Base-by-base conservation (phyloP, 768 basidiomycete genomes). In the Boletus vermiculosoides region DNA sequence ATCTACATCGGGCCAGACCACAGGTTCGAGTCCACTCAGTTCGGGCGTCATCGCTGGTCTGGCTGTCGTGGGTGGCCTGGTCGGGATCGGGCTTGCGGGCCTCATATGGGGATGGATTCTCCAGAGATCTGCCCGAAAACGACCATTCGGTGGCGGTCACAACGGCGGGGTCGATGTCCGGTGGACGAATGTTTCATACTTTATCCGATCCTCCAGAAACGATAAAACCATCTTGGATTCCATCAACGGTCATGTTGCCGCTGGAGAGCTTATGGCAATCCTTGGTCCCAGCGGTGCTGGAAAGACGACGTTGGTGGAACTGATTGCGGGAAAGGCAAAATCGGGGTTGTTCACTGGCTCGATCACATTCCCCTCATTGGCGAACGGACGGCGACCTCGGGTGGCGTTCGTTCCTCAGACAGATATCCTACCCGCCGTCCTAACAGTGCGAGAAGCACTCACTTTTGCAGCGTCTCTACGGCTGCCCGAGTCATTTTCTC, bases 281-380 rank as follows among this genome's bases (percentile, higher is more conserved):
- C 80, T 98, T 4, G 95, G 95, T 0, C 94, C 95, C 0, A 91
- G 89, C 63, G 94, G 94, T 78, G 92, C 93, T 18, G 94, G 94
- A 42, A 96, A 96, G 72, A 92, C 91, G 0, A 94, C 94, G 0
- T 77, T 98, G 37, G 87, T 97, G 18, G 95, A 98, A 66, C 84
- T 97, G 37, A 81, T 98, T 11, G 91, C 94, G 0, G 86, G 88
- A 2, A 94, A 89, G 69, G 76, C 74, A 61, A 98, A 97, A 74
- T 78, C 80, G 0, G 95, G 94, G 0, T 66, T 76, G 3, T 78
- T 80, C 2, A 77, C 83, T 2, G 95, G 95, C 4, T 71, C 71
- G 3, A 87, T 95, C 46, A 66, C 77, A 5, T 87, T 87, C 69
- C 78, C 79, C 13, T 65, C 71, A 5, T 70, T 74, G 18, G 61